Conservation (phyloP, 805 yeast genomes). For the Yarrowia yakushimensis region DNA sequence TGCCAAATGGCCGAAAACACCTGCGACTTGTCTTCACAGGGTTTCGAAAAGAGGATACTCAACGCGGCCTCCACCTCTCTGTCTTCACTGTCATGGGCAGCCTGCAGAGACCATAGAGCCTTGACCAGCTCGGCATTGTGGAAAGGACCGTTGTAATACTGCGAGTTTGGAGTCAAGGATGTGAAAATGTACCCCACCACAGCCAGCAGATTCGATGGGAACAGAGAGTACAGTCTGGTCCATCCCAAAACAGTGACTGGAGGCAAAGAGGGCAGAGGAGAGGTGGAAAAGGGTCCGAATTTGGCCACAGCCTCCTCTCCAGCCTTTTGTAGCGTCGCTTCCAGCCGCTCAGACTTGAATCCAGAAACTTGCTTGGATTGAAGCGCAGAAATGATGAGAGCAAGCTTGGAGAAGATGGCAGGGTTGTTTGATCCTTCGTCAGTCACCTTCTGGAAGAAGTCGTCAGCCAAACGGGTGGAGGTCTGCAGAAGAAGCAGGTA, state of each 20-base stretch:
- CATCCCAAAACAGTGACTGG: constrained; percentile 13
- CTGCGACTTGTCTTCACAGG: constrained; percentile 7
- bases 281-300: background rate
- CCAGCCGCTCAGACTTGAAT: constrained; percentile 12
- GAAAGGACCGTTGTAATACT: constrained; percentile 21
- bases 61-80: constrained; percentile 57
- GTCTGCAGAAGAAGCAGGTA: background rate
- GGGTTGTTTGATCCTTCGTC: constrained; percentile 3
- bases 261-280: constrained; percentile 4
- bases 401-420: constrained; percentile 20
- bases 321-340: background rate
- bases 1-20: constrained; percentile 18
- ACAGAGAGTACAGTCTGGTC: background rate
- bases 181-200: constrained; percentile 14
- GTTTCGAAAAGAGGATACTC: constrained; percentile 12
- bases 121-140: constrained; percentile 70
- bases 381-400: background rate
- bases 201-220: constrained; percentile 11
- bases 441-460: constrained; percentile 4
- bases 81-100: constrained; percentile 44
- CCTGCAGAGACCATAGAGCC: constrained; percentile 56
- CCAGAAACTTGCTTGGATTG: background rate
- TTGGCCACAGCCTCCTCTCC: background rate
- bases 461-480: background rate
- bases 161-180: constrained; percentile 3